Evolutionary conservation across 768 basidiomycete genomes (phyloP).

Genomic region (Mycena rosella): DNA sequence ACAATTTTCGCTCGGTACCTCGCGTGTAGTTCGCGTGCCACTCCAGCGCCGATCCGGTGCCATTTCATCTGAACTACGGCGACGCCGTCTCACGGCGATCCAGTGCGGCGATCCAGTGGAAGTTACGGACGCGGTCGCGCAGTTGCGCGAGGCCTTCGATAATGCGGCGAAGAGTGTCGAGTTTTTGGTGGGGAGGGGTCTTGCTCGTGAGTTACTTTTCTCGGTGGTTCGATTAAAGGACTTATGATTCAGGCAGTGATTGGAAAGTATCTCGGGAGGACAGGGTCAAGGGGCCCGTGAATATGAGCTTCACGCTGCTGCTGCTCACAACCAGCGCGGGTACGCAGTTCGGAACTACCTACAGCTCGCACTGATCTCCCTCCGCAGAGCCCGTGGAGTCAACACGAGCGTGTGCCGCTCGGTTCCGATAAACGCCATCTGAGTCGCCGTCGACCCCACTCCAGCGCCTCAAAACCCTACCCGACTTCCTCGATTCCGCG

Average conservation of each 20-base stretch:
- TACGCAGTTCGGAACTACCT: not conserved
- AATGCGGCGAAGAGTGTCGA: too few species aligned
- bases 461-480: not conserved
- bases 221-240: too few species aligned
- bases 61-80: not conserved
- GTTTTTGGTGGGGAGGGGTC: constrained; percentile 27
- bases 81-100: constrained; percentile 24
- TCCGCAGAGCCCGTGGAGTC: not conserved
- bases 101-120: constrained; percentile 41
- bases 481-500: constrained; percentile 24
- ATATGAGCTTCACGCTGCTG: not conserved
- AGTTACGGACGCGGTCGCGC: constrained; percentile 27
- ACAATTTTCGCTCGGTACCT: too few species aligned
- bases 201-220: constrained; percentile 36
- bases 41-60: too few species aligned
- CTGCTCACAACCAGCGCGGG: not conserved
- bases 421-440: not conserved
- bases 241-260: too few species aligned
- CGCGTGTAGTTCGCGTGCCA: too few species aligned
- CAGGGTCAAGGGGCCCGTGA: not conserved
- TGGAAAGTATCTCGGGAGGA: not conserved
- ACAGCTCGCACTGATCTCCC: too few species aligned
- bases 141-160: constrained; percentile 27
- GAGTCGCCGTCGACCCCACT: not conserved
- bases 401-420: not conserved